Percentiles rank a stretch among this genome's conserved stretches.
Evolutionary conservation across 306 rosid genomes (phyloP).

Genomic region (Castanea mollissima): DNA sequence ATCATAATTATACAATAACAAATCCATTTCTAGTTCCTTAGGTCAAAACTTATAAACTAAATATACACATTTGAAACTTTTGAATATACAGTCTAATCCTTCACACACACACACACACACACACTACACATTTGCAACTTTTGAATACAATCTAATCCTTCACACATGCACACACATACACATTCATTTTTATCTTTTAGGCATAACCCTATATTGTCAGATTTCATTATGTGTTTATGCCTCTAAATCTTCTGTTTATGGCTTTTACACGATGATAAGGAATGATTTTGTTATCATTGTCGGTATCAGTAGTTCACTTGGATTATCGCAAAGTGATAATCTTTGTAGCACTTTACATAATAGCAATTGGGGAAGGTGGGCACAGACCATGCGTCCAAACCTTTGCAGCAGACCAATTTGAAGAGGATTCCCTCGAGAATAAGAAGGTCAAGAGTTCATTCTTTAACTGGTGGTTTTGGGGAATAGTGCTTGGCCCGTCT

Average conservation of each 20-base stretch:
- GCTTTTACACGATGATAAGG: constrained; percentile 25
- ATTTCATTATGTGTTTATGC: neutral
- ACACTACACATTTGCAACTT: no score
- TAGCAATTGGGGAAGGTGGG: constrained; percentile 69
- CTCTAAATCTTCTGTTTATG: neutral
- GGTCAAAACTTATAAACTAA: no score
- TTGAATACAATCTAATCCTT: no score
- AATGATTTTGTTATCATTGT: constrained; percentile 45
- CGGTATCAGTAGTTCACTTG: constrained; percentile 35
- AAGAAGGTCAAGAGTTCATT: constrained; percentile 63
- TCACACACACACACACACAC: no score
- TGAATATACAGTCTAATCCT: no score
- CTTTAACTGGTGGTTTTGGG: constrained; percentile 75
- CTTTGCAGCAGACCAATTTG: constrained; percentile 78
- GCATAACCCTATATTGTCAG: neutral
- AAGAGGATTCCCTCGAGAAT: constrained; percentile 50
- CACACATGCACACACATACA: no score
- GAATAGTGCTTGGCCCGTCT: constrained; percentile 47
- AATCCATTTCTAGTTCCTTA: no score
- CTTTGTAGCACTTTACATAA: constrained; percentile 48
- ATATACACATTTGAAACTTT: no score
- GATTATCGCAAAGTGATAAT: constrained; percentile 25
- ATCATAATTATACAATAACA: no score
- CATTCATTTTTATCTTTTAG: neutral
- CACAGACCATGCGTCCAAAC: constrained; percentile 79